Conservation (phyloP, 768 basidiomycete genomes). For the Suillus subluteus region DNA sequence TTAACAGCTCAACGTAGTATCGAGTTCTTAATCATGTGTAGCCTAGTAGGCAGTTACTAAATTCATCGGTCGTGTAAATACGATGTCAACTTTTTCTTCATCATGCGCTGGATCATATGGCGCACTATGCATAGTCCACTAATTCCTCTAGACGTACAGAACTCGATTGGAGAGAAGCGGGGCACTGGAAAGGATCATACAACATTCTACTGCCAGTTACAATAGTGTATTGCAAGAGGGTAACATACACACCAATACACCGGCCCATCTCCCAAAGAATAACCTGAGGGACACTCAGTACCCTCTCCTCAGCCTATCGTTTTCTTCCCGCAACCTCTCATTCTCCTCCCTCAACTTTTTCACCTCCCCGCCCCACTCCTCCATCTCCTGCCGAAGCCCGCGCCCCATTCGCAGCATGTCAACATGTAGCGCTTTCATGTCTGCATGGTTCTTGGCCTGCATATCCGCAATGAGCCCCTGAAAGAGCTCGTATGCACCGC, state of each 20-base stretch:
- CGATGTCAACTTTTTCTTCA: not conserved
- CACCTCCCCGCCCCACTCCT: conserved; percentile 64
- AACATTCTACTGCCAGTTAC: conserved; percentile 1
- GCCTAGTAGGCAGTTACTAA: no score
- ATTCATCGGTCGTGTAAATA: not conserved
- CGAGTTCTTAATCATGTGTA: not conserved
- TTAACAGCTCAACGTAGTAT: not conserved
- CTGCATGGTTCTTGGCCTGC: conserved; percentile 67
- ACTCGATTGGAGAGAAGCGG: not conserved
- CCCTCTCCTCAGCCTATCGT: conserved; percentile 55
- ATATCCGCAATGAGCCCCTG: conserved; percentile 76
- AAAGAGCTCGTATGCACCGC: conserved; percentile 53
- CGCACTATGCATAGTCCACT: not conserved
- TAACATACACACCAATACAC: not conserved
- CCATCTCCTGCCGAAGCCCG: conserved; percentile 59
- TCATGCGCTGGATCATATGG: not conserved
- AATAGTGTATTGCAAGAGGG: not conserved
- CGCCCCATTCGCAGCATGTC: conserved; percentile 74
- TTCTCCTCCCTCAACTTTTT: conserved; percentile 48
- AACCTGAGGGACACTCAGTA: conserved; percentile 24
- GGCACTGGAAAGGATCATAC: not conserved
- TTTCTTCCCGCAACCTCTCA: conserved; percentile 65
- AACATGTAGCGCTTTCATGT: conserved; percentile 75
- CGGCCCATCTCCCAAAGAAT: not conserved
- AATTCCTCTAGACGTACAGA: not conserved